Conservation (phyloP, 108 stramenopile species). For the Nitzschia sp. region DNA sequence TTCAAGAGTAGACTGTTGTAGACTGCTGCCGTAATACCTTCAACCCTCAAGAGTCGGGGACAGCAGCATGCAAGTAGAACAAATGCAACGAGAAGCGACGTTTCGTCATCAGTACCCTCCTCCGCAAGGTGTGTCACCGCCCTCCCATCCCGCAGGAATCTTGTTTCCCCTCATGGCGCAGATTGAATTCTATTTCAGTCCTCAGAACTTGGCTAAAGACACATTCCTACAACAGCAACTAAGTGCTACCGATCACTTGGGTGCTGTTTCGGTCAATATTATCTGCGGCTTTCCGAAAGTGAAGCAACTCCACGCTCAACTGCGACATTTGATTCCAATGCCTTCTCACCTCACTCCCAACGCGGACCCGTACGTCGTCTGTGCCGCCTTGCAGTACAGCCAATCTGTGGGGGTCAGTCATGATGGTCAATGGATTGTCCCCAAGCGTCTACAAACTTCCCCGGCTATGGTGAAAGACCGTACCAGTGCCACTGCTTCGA, state of each 20-base stretch:
- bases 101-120: neutral
- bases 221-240: slow-evolving; percentile 51
- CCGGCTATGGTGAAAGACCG: neutral
- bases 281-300: slow-evolving; percentile 67
- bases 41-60: too few species aligned
- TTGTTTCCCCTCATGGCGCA: slow-evolving; percentile 27
- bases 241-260: slow-evolving; percentile 31
- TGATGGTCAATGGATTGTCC: slow-evolving; percentile 58
- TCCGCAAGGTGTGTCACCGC: neutral
- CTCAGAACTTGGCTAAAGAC: slow-evolving; percentile 57
- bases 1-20: too few species aligned
- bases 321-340: neutral
- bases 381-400: slow-evolving; percentile 41
- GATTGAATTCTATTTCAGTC: slow-evolving; percentile 68
- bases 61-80: neutral
- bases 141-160: neutral
- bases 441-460: slow-evolving; percentile 1
- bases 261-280: slow-evolving; percentile 46
- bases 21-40: too few species aligned
- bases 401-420: slow-evolving; percentile 42
- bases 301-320: slow-evolving; percentile 37
- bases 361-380: slow-evolving; percentile 35
- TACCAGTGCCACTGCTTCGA: neutral
- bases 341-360: slow-evolving; percentile 21
- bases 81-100: neutral